Evolutionary conservation across 306 rosid species (phyloP).

Genomic region (Myrica gale): DNA sequence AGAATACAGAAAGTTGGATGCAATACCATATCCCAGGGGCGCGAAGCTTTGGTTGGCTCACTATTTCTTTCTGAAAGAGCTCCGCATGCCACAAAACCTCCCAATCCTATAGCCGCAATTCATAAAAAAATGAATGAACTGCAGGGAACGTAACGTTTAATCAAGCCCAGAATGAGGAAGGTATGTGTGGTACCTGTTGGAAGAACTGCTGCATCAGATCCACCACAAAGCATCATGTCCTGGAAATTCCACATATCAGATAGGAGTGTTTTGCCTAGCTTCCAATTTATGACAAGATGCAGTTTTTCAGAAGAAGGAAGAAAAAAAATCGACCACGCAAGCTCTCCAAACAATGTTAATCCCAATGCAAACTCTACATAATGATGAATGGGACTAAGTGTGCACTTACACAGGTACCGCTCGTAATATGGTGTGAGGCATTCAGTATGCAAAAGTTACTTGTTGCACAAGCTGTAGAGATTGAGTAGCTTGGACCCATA

Average conservation of each 20-base stretch:
- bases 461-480: constrained; percentile 96
- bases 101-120: constrained; percentile 61
- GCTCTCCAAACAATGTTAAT: constrained; percentile 22
- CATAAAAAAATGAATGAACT: background rate
- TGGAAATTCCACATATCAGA: constrained; percentile 25
- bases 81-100: constrained; percentile 93
- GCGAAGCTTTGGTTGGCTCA: constrained; percentile 90
- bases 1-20: constrained; percentile 8
- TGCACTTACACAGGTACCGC: constrained; percentile 87
- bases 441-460: constrained; percentile 83
- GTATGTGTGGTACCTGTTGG: constrained; percentile 55
- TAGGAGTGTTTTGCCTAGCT: background rate
- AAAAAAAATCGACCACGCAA: background rate
- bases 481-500: constrained; percentile 98
- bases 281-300: background rate
- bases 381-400: background rate
- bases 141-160: constrained; percentile 15
- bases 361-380: background rate
- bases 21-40: constrained; percentile 92
- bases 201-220: constrained; percentile 86
- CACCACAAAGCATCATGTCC: constrained; percentile 90
- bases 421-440: constrained; percentile 84
- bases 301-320: background rate
- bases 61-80: constrained; percentile 81
- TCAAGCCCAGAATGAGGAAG: constrained; percentile 16